phyloP scores from a whole-genome alignment of 768 basidiomycete species.

The Rhodotorula kratochvilovae region DNA sequence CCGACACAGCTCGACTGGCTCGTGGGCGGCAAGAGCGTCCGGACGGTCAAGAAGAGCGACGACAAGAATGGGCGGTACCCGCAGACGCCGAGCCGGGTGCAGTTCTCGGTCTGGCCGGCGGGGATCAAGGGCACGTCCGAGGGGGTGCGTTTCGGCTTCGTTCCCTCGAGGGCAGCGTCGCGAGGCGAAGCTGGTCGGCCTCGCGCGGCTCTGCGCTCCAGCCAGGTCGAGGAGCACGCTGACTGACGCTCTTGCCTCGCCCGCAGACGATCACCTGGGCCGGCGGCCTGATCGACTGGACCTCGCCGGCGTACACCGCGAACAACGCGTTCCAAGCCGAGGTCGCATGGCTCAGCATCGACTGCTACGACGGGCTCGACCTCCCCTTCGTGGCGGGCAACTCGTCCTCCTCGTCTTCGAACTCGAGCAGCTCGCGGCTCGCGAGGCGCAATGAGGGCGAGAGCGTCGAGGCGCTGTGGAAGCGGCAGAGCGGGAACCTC shows the following conservation, averaged over 20 bases:
- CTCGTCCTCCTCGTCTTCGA: constrained; percentile 6
- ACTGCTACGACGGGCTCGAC: constrained; percentile 37
- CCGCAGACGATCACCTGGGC: constrained; percentile 46
- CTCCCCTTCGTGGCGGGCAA: constrained; percentile 21
- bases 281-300: constrained; percentile 47
- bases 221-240: too few relatives aligned
- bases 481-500: constrained; percentile 13
- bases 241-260: neutral
- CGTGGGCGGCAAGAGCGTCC: constrained; percentile 40
- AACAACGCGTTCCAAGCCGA: constrained; percentile 43
- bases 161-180: too few relatives aligned
- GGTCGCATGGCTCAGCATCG: constrained; percentile 43
- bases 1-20: constrained; percentile 33
- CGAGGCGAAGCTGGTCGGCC: too few relatives aligned
- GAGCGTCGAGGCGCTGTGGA: constrained; percentile 6
- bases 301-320: constrained; percentile 39
- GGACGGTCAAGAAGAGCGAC: constrained; percentile 42
- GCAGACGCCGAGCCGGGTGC: constrained; percentile 46
- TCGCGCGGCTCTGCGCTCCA: too few relatives aligned
- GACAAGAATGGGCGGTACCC: constrained; percentile 45
- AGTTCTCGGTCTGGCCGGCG: constrained; percentile 48
- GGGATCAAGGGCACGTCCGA: constrained; percentile 41
- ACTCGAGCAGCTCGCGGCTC: neutral
- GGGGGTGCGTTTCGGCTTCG: constrained; percentile 31
- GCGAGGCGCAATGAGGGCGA: neutral